Base-by-base conservation (phyloP, 306 rosid genomes). In the Hylodesmum podocarpum region DNA sequence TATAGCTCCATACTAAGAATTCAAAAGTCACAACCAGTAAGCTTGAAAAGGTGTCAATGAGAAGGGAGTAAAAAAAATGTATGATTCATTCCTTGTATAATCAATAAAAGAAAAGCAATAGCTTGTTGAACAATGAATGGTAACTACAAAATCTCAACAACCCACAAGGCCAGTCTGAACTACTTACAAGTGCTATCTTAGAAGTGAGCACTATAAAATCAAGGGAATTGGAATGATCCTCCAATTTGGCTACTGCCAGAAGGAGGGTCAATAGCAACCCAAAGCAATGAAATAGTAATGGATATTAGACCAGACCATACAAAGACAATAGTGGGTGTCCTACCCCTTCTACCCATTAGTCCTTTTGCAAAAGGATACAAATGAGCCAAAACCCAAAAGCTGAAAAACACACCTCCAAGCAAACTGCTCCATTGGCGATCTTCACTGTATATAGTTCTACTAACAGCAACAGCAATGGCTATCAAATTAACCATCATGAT, bases 251-350 rank as follows among this genome's bases (percentile, higher is more conserved):
- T 29, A 68, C 27, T 87, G 6, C 84, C 79, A 14, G 91, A 88
- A 0, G 95, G 97, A 29, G 94, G 95, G 25, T 76, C 46, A 24
- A 91, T 88, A 65, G 97, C 94, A 70, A 91, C 97, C 94, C 95
- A 91, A 3, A 91, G 89, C 0, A 91, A 91, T 39, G 97, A 89
- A 1, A 91, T 88, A 8, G 91, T 84, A 79, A 91, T 91, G 53
- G 97, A 76, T 37, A 91, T 54, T 12, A 91, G 87, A 29, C 91
- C 97, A 4, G 97, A 78, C 97, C 95, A 91, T n/a, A 91, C 92
- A 76, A 58, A 91, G 19, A 91, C 93, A 78, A 91, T 80, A 0
- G 89, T 88, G 0, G 97, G 94, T 18, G 97, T 87, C 65, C 75
- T 88, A 24, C 93, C 90, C 49, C 93, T 75, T 84, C 91, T 86